Evolutionary conservation across 2,329 filamentous ascomycete genomes (phyloP).

Genomic region (Botrytis porri): DNA sequence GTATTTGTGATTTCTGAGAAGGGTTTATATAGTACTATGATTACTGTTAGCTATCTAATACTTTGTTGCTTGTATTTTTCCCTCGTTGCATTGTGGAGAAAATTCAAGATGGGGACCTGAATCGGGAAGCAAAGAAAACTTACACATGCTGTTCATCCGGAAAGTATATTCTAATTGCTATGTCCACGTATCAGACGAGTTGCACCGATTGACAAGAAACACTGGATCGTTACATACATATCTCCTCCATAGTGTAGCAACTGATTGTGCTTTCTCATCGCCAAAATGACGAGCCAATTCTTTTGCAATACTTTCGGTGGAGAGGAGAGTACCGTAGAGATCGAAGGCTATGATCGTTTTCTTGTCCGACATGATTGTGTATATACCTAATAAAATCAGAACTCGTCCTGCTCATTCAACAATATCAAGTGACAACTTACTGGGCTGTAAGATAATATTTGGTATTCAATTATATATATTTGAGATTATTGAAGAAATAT

Average conservation of each 20-base stretch:
- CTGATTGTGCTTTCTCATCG: slow-evolving; percentile 51
- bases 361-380: slow-evolving; percentile 33
- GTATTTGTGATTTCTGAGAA: slow-evolving; percentile 63
- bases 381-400: background rate
- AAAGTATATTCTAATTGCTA: slow-evolving; percentile 73
- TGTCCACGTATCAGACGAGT: slow-evolving; percentile 40
- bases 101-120: too few relatives aligned
- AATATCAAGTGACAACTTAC: background rate
- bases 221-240: slow-evolving; percentile 11
- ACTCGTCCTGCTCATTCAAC: background rate
- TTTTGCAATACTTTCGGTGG: slow-evolving; percentile 64
- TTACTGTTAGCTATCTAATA: background rate
- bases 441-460: background rate
- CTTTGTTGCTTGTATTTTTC: background rate
- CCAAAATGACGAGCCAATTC: slow-evolving; percentile 58
- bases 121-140: slow-evolving; percentile 24
- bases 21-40: slow-evolving; percentile 55
- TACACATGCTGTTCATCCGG: slow-evolving; percentile 73
- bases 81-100: background rate
- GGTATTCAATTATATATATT: background rate
- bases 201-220: background rate
- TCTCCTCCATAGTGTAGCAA: slow-evolving; percentile 61
- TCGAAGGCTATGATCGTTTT: slow-evolving; percentile 65
- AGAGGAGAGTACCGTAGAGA: slow-evolving; percentile 71
- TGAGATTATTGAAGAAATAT: too few relatives aligned